Evolutionary conservation across 1,284 basidiomycete genomes (phyloP).

Genomic region (Ustilago crameri): DNA sequence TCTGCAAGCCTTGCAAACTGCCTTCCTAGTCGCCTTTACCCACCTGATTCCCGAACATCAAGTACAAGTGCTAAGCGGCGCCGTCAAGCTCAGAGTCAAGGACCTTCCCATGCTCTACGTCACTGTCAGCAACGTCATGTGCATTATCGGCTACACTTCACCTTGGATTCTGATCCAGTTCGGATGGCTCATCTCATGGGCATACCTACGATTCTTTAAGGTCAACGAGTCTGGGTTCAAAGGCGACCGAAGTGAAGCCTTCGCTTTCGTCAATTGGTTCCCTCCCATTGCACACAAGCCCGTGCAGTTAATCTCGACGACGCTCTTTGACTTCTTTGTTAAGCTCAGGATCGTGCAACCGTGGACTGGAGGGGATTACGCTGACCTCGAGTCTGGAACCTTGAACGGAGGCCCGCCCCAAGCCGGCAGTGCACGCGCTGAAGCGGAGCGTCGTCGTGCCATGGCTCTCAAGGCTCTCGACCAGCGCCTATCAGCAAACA

Average conservation of each 20-base stretch:
- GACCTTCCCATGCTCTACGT: constrained; percentile 92
- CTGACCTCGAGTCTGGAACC: constrained; percentile 73
- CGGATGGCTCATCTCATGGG: constrained; percentile 94
- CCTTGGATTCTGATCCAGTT: constrained; percentile 95
- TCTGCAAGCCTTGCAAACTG: constrained; percentile 89
- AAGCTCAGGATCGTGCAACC: constrained; percentile 79
- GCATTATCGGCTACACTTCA: constrained; percentile 85
- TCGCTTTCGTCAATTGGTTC: constrained; percentile 96
- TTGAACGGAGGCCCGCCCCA: constrained; percentile 70
- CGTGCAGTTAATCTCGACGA: constrained; percentile 77
- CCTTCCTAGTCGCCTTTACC: constrained; percentile 92
- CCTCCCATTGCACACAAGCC: constrained; percentile 79
- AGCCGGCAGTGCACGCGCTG: constrained; percentile 50
- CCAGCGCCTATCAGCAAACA: constrained; percentile 78
- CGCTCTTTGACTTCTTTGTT: constrained; percentile 75
- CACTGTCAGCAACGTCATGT: constrained; percentile 87
- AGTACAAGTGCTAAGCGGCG: constrained; percentile 83
- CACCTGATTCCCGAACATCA: constrained; percentile 98
- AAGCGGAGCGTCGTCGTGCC: constrained; percentile 73
- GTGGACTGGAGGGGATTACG: constrained; percentile 66
- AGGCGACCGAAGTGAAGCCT: constrained; percentile 94
- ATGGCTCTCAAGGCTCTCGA: constrained; percentile 96
- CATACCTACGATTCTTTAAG: constrained; percentile 97
- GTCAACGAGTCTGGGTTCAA: constrained; percentile 74
- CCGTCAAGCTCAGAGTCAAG: constrained; percentile 89